Base-by-base conservation (phyloP, 352 stramenopile species). In the Phytopythium delawarense region DNA sequence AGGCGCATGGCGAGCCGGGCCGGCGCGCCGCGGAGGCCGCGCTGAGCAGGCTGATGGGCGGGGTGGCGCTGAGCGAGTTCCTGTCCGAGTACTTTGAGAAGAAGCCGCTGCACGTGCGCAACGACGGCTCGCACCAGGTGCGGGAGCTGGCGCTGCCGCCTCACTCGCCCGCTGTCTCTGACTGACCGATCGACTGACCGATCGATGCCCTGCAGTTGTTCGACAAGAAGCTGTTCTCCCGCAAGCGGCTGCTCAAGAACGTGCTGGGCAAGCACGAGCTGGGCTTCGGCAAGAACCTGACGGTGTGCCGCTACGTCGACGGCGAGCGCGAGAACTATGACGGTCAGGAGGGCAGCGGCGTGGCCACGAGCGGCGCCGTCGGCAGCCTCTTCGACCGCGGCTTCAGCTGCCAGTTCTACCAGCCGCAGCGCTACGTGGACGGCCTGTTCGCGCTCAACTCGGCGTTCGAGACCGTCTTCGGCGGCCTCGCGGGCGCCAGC, bases 351-450 rank as follows among this genome's bases (percentile, higher is more conserved):
- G 74, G 73, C 9, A 74, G 88, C 32, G 63, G 63, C 9, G 63
- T 80, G 61, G 80, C 72, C 1, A 76, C 74, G 20, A 80, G 76
- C 52, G 74, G 80, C 52, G 75, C 89, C 58, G 70, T 96, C 52
- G 73, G 66, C 28, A 76, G 68, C 40, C 65, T 92, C 52, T 67
- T 96, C 20, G 76, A 91, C 37, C 72, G 70, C 37, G 74, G 78
- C 28, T 96, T 85, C 68, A 96, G 85, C 65, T 92, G 85, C 68
- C 87, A 96, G 65, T 96, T 96, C 62, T 96, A 91, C 64, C 87
- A 96, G 58, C 87, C 87, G 13, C 87, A 96, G 67, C 87, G 87
- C 46, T 91, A 94, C 61, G 72, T 81, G 7, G 84, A 94, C 61
- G 75, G 76, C 25, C 72, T 96, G 30, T 92, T 78, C 64, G 59